These are phyloP conservation scores for Lagerstroemia speciosa DNA, from an alignment of 345 rosid species.

Conservation along the genomic window DNA sequence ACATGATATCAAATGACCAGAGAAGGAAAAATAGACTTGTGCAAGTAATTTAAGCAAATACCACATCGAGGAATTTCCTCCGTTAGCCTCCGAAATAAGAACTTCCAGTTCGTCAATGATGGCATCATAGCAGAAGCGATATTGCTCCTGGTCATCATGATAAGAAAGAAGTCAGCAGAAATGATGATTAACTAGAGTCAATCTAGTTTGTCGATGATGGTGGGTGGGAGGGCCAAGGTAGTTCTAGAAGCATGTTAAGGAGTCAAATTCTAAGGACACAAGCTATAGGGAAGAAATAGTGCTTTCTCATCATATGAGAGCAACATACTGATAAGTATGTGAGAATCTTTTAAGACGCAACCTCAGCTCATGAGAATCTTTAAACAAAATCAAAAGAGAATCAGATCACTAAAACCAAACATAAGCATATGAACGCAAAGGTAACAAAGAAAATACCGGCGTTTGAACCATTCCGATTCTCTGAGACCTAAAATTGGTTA, in stretches of 20 bases:
- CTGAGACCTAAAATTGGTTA: slow-evolving; percentile 65
- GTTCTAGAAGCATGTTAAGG: not conserved
- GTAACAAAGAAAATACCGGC: slow-evolving; percentile 31
- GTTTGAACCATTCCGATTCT: slow-evolving; percentile 95
- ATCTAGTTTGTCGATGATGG: too few relatives aligned
- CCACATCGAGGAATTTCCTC: slow-evolving; percentile 23
- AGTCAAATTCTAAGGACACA: not conserved
- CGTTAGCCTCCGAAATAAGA: slow-evolving; percentile 26
- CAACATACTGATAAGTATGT: not conserved
- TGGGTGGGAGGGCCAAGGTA: too few relatives aligned
- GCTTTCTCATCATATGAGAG: too few relatives aligned
- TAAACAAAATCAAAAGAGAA: not conserved
- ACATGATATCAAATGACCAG: not conserved
- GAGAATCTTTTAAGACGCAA: not conserved
- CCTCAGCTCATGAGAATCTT: not conserved
- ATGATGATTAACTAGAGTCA: slow-evolving; percentile 5
- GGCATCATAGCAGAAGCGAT: slow-evolving; percentile 61
- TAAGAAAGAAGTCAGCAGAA: not conserved
- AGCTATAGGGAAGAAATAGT: too few relatives aligned
- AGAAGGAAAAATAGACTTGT: not conserved
- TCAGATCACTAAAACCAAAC: not conserved
- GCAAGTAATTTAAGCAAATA: not conserved
- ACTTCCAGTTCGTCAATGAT: slow-evolving; percentile 65
- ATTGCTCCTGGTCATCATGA: slow-evolving; percentile 52
- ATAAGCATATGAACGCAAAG: not conserved